These are phyloP conservation scores for Colletotrichum plurivorum DNA, from an alignment of 2,329 filamentous ascomycete species.

Conservation along the genomic window DNA sequence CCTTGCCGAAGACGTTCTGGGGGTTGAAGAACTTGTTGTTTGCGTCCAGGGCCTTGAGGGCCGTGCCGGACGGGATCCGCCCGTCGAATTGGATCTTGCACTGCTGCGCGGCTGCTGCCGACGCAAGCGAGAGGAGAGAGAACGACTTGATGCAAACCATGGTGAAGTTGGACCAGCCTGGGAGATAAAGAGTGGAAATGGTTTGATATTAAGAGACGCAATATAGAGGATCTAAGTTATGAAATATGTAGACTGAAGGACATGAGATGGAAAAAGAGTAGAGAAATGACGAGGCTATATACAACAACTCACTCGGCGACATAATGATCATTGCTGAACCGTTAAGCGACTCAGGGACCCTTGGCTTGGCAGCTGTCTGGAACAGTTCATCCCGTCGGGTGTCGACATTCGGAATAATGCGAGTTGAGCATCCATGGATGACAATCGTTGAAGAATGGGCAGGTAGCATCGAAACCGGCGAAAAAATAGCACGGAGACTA, in stretches of 20 bases:
- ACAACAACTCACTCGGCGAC: neutral
- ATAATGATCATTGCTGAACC: neutral
- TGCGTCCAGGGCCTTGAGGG: constrained; percentile 59
- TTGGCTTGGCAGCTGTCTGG: constrained; percentile 21
- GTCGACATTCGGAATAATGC: neutral
- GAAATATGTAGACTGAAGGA: neutral
- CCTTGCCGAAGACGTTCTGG: constrained; percentile 65
- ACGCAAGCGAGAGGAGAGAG: constrained; percentile 26
- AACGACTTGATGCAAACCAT: constrained; percentile 28
- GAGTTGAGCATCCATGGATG: neutral
- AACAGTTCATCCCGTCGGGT: constrained; percentile 21
- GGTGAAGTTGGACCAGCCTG: constrained; percentile 33
- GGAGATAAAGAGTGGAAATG: constrained; percentile 25
- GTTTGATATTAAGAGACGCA: neutral
- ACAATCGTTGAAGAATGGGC: neutral
- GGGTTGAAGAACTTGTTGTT: constrained; percentile 62
- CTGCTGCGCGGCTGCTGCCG: constrained; percentile 20
- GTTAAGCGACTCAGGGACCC: constrained; percentile 23
- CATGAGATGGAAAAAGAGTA: neutral
- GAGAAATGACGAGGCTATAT: neutral
- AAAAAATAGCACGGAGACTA: neutral
- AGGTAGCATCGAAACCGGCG: neutral
- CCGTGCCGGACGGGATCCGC: constrained; percentile 56
- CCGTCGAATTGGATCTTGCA: constrained; percentile 62
- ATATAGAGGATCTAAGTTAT: neutral